phyloP scores from a whole-genome alignment of 148 eudicot species.

The Camellia japonica region DNA sequence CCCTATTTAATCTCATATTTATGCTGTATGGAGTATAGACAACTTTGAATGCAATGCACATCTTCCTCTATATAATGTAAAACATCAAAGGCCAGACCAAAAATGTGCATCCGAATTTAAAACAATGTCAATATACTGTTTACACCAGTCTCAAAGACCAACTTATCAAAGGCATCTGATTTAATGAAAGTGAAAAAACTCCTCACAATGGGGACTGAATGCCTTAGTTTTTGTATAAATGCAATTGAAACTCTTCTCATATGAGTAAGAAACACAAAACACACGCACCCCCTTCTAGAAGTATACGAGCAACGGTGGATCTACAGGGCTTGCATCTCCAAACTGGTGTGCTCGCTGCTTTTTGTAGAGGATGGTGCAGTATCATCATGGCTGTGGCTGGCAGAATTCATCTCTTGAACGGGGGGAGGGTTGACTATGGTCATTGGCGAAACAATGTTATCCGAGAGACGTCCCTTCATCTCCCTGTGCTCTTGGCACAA shows the following conservation, averaged over 20 bases:
- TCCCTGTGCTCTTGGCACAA: conserved; percentile 98
- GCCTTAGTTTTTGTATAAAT: not conserved
- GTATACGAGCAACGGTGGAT: not conserved
- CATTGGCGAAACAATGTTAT: conserved; percentile 46
- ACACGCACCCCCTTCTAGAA: not conserved
- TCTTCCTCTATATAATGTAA: no score
- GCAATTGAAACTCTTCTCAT: not conserved
- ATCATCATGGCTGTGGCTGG: conserved; percentile 31
- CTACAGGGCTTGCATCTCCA: conserved; percentile 86
- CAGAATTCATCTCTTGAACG: conserved; percentile 72
- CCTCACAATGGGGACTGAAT: not conserved
- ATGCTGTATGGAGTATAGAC: no score
- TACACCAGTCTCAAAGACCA: not conserved
- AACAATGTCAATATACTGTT: not conserved
- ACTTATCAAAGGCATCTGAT: no score
- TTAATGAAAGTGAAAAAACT: not conserved
- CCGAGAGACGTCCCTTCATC: conserved; percentile 83
- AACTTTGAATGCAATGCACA: no score
- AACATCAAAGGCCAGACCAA: not conserved
- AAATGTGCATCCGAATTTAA: not conserved
- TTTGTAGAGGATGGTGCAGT: conserved; percentile 44
- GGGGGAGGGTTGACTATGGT: conserved; percentile 83
- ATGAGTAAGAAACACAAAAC: not conserved
- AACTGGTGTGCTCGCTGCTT: conserved; percentile 35
- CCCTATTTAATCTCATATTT: no score